Percentiles rank a stretch among this genome's conserved stretches.
phyloP scores from a whole-genome alignment of 1,139 yeast species.

The Yamadazyma atmosphaerica region DNA sequence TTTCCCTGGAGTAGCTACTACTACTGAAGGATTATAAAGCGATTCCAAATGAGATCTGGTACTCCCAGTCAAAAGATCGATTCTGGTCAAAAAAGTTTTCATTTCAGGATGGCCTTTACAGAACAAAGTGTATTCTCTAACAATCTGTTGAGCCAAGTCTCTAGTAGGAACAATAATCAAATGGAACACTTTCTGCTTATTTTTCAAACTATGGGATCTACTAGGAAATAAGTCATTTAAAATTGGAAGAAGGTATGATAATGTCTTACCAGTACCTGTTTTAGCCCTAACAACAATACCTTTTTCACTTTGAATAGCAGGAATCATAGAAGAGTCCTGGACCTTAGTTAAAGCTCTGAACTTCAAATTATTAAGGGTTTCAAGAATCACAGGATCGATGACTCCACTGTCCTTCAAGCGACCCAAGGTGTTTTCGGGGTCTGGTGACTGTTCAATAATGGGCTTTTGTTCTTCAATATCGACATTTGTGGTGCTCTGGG shows the following conservation, averaged over 20 bases:
- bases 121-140: slow-evolving; percentile 50
- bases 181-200: slow-evolving; percentile 47
- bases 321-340: slow-evolving; percentile 71
- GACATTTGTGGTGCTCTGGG: no score
- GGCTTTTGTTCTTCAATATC: no score
- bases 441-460: slow-evolving; percentile 4
- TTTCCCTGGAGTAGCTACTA: slow-evolving; percentile 93
- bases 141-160: slow-evolving; percentile 86
- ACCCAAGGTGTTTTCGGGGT: slow-evolving; percentile 12
- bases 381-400: slow-evolving; percentile 17
- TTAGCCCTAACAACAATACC: slow-evolving; percentile 88
- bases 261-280: slow-evolving; percentile 95
- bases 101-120: slow-evolving; percentile 20
- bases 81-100: slow-evolving; percentile 24
- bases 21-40: slow-evolving; percentile 42
- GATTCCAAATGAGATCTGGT: slow-evolving; percentile 23
- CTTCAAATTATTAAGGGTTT: slow-evolving; percentile 41
- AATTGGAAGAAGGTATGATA: slow-evolving; percentile 82
- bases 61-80: slow-evolving; percentile 43
- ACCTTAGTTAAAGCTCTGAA: slow-evolving; percentile 68
- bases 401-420: slow-evolving; percentile 15
- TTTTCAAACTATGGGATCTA: slow-evolving; percentile 13
- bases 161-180: slow-evolving; percentile 88
- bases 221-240: slow-evolving; percentile 30
- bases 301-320: slow-evolving; percentile 54